Percentiles rank a stretch among this genome's conserved stretches.
Conservation (phyloP, 2,329 filamentous ascomycete genomes). For the Diplodia mutila region DNA sequence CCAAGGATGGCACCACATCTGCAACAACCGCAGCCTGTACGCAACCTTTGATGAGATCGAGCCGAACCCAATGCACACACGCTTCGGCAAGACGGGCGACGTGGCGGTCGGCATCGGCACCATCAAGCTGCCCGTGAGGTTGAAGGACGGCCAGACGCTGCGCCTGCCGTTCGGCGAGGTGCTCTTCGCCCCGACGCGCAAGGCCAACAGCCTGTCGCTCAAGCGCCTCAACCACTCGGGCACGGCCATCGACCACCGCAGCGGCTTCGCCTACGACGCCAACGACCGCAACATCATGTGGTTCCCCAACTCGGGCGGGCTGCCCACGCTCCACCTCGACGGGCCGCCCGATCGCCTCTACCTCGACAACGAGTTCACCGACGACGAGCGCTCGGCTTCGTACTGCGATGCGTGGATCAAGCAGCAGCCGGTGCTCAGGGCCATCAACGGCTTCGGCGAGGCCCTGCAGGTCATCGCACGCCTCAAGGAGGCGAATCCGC, state of each 20-base stretch:
- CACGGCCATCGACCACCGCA: constrained; percentile 17
- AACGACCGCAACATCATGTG: constrained; percentile 21
- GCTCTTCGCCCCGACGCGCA: constrained; percentile 13
- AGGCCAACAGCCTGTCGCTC: constrained; percentile 18
- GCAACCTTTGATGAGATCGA: constrained; percentile 6
- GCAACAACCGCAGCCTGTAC: constrained; percentile 18
- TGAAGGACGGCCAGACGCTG: constrained; percentile 1
- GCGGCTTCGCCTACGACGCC: constrained; percentile 3
- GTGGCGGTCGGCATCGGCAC: constrained; percentile 12
- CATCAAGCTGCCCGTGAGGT: not conserved
- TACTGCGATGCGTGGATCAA: constrained; percentile 18
- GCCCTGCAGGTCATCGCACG: constrained; percentile 1
- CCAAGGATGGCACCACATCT: constrained; percentile 23
- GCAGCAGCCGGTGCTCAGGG: not conserved
- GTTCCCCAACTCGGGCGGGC: constrained; percentile 13
- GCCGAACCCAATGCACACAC: constrained; percentile 3
- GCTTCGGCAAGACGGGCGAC: constrained; percentile 11
- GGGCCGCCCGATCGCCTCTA: constrained; percentile 11
- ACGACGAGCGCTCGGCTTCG: constrained; percentile 1
- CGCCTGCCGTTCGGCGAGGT: constrained; percentile 17
- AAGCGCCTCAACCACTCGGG: constrained; percentile 15
- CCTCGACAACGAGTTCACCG: constrained; percentile 4
- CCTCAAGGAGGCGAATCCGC: not conserved
- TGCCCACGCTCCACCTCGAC: constrained; percentile 14
- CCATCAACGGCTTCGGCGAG: constrained; percentile 18